phyloP scores from a whole-genome alignment of 305 asterid genomes.

The Striga hermonthica region DNA sequence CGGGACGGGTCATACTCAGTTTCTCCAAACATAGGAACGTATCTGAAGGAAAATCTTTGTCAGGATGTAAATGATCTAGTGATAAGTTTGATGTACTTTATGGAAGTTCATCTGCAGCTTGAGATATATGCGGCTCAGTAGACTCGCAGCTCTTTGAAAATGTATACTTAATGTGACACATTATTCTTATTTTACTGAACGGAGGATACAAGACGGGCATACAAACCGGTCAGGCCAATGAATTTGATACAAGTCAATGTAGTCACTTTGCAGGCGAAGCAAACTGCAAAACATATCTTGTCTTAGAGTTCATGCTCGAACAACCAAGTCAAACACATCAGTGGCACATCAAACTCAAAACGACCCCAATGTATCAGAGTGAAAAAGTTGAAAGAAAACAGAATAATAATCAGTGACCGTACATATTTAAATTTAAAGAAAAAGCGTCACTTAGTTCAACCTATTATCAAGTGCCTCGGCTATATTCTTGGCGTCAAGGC shows the following conservation, averaged over 20 bases:
- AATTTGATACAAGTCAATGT: constrained; percentile 85
- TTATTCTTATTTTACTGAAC: constrained; percentile 2
- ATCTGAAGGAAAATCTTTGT: constrained; percentile 50
- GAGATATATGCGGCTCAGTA: neutral
- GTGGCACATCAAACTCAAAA: constrained; percentile 4
- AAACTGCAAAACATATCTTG: constrained; percentile 50
- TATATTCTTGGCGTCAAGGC: constrained; percentile 67
- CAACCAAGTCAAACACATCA: constrained; percentile 21
- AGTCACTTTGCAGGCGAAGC: constrained; percentile 63
- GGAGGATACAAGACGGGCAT: constrained; percentile 30
- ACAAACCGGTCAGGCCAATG: constrained; percentile 99
- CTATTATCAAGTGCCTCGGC: constrained; percentile 76
- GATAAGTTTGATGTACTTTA: neutral
- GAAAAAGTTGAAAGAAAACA: constrained; percentile 3
- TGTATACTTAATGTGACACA: constrained; percentile 7
- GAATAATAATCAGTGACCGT: constrained; percentile 2
- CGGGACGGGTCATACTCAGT: constrained; percentile 60
- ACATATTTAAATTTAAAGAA: neutral
- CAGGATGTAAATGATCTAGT: constrained; percentile 14
- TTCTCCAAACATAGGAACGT: constrained; percentile 96
- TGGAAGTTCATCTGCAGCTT: constrained; percentile 24
- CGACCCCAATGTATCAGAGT: neutral
- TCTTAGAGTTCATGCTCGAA: constrained; percentile 30
- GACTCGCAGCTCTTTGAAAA: neutral
- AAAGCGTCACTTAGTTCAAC: constrained; percentile 38